These are phyloP conservation scores for Artomyces pyxidatus DNA, from an alignment of 768 basidiomycete species.

Conservation along the genomic window DNA sequence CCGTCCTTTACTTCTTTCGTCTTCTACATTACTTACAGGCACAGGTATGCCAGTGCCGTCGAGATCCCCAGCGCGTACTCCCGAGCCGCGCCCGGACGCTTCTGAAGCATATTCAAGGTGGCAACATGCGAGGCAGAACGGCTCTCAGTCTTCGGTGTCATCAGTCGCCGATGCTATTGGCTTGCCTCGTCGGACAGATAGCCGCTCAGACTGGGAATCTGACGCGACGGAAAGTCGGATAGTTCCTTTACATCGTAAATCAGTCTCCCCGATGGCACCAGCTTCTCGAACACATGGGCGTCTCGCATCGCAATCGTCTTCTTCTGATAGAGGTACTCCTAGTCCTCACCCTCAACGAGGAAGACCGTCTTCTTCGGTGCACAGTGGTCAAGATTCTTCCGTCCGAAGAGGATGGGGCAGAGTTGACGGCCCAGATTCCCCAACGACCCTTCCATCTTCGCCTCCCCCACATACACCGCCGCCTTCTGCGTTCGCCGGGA, in stretches of 20 bases:
- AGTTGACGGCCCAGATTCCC: constrained; percentile 30
- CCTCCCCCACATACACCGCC: constrained; percentile 33
- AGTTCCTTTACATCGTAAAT: constrained; percentile 57
- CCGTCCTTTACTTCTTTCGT: constrained; percentile 56
- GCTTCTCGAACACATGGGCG: constrained; percentile 19
- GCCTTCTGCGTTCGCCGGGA: constrained; percentile 17
- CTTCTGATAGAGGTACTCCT: constrained; percentile 7
- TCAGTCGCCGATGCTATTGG: constrained; percentile 46
- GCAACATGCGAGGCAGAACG: constrained; percentile 29
- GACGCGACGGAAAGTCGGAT: constrained; percentile 45
- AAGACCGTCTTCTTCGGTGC: constrained; percentile 4
- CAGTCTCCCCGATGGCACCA: constrained; percentile 63
- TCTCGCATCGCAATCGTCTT: constrained; percentile 29
- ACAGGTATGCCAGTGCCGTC: constrained; percentile 11
- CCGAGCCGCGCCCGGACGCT: constrained; percentile 5
- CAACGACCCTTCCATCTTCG: constrained; percentile 30
- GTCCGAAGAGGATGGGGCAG: constrained; percentile 25
- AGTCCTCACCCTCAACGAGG: constrained; percentile 1
- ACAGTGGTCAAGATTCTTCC: constrained; percentile 15
- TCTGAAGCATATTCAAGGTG: neutral
- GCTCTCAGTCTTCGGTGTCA: constrained; percentile 53
- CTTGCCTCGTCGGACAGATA: constrained; percentile 26
- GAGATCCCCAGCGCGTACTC: constrained; percentile 16
- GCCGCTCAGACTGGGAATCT: constrained; percentile 47
- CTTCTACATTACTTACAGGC: constrained; percentile 24